These are phyloP conservation scores for Candolleomyces eurysporus DNA, from an alignment of 768 basidiomycete species.

Conservation along the genomic window DNA sequence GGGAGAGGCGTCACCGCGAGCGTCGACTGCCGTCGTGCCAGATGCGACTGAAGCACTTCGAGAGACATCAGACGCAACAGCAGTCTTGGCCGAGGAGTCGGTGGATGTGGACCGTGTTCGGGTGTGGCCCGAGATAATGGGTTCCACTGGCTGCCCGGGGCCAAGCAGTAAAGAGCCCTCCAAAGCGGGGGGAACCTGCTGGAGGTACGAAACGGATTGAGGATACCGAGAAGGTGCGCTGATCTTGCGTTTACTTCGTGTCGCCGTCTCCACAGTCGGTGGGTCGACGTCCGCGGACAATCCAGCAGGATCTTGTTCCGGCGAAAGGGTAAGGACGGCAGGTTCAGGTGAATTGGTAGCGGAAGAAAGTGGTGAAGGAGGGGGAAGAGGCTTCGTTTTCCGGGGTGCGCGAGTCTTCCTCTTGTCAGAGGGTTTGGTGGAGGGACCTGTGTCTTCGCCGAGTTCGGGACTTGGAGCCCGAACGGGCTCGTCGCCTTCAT, in stretches of 20 bases:
- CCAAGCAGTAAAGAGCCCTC: slow-evolving; percentile 5
- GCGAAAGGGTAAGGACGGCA: not conserved
- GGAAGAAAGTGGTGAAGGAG: not conserved
- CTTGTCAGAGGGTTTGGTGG: not conserved
- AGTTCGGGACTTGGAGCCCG: slow-evolving; percentile 2
- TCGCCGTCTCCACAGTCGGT: not conserved
- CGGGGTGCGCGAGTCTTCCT: not conserved
- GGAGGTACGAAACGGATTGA: not conserved
- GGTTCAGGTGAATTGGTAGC: not conserved
- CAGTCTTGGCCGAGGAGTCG: slow-evolving; percentile 6
- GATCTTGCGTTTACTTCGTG: slow-evolving; percentile 10
- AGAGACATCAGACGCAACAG: not conserved
- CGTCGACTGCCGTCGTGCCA: not conserved
- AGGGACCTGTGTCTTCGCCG: not conserved
- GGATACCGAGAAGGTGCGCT: slow-evolving; percentile 8
- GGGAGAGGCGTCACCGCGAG: not conserved
- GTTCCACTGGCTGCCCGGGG: not conserved
- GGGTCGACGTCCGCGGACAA: slow-evolving; percentile 6
- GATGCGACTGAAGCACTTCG: slow-evolving; percentile 7
- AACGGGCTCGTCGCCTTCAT: slow-evolving; percentile 23
- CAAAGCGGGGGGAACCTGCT: not conserved
- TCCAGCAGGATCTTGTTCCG: not conserved
- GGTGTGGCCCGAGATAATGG: not conserved
- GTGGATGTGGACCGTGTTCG: slow-evolving; percentile 10
- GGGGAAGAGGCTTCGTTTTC: not conserved